These are phyloP conservation scores for Inosperma sp. DNA, from an alignment of 768 basidiomycete genomes.

Conservation along the genomic window DNA sequence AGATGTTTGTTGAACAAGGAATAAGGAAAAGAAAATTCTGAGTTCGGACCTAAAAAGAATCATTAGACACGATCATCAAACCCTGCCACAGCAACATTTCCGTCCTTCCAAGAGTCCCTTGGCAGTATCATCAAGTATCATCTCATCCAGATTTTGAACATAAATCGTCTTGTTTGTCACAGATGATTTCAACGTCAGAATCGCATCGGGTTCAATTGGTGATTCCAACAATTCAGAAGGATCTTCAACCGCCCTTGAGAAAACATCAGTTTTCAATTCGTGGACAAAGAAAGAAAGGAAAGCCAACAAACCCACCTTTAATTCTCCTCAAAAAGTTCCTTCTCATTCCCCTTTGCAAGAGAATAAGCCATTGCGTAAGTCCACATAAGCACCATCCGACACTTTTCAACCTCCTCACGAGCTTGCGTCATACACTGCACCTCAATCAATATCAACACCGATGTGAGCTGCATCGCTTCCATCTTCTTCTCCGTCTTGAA, in stretches of 20 bases:
- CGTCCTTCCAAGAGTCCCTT: slow-evolving; percentile 80
- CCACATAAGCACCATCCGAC: slow-evolving; percentile 96
- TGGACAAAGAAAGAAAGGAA: slow-evolving; percentile 3
- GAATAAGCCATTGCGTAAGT: slow-evolving; percentile 99
- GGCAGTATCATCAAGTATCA: slow-evolving; percentile 91
- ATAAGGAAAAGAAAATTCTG: no score
- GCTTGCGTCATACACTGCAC: slow-evolving; percentile 98
- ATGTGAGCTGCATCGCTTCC: slow-evolving; percentile 97
- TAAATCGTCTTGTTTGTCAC: slow-evolving; percentile 97
- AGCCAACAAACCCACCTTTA: slow-evolving; percentile 84
- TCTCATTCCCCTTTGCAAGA: slow-evolving; percentile 82
- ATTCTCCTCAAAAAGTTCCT: slow-evolving; percentile 95
- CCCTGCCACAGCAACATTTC: slow-evolving; percentile 69
- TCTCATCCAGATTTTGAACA: slow-evolving; percentile 94
- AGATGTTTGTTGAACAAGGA: no score
- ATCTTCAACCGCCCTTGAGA: slow-evolving; percentile 89
- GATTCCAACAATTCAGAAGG: slow-evolving; percentile 90
- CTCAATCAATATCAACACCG: slow-evolving; percentile 94
- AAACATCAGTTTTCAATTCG: no score
- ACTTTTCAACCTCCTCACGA: slow-evolving; percentile 83
- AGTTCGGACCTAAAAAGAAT: no score
- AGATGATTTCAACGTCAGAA: slow-evolving; percentile 77
- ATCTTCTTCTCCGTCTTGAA: slow-evolving; percentile 99
- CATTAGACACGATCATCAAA: slow-evolving; percentile 50
- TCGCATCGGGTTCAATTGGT: slow-evolving; percentile 79